Conservation (phyloP, 805 yeast species). For the Scheffersomyces stipitis region DNA sequence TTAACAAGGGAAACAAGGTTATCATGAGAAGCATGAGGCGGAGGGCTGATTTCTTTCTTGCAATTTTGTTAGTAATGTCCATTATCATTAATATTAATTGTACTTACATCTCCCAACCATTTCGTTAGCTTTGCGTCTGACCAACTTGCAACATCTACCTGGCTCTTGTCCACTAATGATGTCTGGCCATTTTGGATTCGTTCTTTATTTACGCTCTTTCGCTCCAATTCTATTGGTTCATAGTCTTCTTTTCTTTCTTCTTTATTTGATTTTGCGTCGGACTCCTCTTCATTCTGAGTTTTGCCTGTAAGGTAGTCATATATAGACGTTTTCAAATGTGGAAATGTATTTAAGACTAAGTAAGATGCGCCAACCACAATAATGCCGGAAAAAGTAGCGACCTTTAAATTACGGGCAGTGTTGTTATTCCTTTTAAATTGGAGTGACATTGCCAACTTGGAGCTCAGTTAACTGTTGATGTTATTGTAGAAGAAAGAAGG, state of each 20-base stretch:
- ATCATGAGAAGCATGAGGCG: constrained; percentile 45
- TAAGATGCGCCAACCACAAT: constrained; percentile 43
- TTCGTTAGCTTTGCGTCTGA: constrained; percentile 34
- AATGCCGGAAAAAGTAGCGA: constrained; percentile 37
- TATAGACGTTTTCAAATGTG: constrained; percentile 42
- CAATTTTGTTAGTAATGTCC: constrained; percentile 18
- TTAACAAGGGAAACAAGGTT: constrained; percentile 49
- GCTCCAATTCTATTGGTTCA: constrained; percentile 21
- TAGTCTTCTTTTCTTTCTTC: constrained; percentile 18
- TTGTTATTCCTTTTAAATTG: constrained; percentile 14
- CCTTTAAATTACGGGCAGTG: constrained; percentile 11
- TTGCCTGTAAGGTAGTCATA: constrained; percentile 21
- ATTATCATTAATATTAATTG: not conserved
- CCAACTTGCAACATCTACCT: constrained; percentile 34
- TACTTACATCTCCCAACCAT: constrained; percentile 41
- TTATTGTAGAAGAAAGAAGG: too few relatives aligned
- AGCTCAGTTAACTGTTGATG: not conserved
- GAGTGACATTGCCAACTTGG: constrained; percentile 17
- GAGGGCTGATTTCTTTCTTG: constrained; percentile 48
- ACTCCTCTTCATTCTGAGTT: constrained; percentile 11
- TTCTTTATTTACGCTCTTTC: not conserved
- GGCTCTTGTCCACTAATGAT: constrained; percentile 5
- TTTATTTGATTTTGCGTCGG: constrained; percentile 3
- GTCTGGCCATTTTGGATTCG: not conserved
- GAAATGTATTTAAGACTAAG: constrained; percentile 46